Evolutionary conservation across 805 yeast species (phyloP).

Genomic region (Sugiyamaella marilandica): DNA sequence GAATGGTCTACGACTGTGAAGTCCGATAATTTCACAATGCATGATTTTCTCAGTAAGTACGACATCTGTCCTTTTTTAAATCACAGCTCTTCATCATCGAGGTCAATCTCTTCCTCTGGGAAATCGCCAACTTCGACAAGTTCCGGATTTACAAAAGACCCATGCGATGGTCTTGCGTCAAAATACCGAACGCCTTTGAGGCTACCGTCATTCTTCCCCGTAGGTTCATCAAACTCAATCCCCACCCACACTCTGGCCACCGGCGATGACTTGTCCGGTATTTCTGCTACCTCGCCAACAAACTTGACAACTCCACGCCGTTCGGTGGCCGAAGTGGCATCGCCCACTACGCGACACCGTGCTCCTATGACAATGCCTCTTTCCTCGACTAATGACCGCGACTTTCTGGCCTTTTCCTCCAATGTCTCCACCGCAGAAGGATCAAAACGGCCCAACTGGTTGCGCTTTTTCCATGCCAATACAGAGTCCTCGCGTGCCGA

Average conservation of each 20-base stretch:
- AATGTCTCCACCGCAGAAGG: slow-evolving; percentile 37
- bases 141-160: slow-evolving; percentile 71
- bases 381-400: slow-evolving; percentile 12
- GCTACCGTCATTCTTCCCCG: slow-evolving; percentile 81
- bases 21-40: too few species aligned
- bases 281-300: slow-evolving; percentile 62
- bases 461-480: slow-evolving; percentile 66
- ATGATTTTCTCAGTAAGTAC: too few species aligned
- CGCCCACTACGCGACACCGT: slow-evolving; percentile 36
- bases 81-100: slow-evolving; percentile 37
- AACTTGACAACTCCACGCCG: slow-evolving; percentile 68
- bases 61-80: too few species aligned
- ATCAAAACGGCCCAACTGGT: slow-evolving; percentile 68
- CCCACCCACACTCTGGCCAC: slow-evolving; percentile 62
- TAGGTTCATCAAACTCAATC: slow-evolving; percentile 76
- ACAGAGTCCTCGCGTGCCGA: slow-evolving; percentile 58
- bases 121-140: slow-evolving; percentile 67
- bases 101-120: slow-evolving; percentile 48
- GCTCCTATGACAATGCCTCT: slow-evolving; percentile 19
- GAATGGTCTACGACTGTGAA: too few species aligned
- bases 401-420: slow-evolving; percentile 10
- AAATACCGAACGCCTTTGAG: slow-evolving; percentile 60
- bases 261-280: slow-evolving; percentile 40
- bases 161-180: slow-evolving; percentile 51
- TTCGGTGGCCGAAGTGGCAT: slow-evolving; percentile 32